Evolutionary conservation across 2,329 filamentous ascomycete genomes (phyloP).

Genomic region (Aspergillus sp.): DNA sequence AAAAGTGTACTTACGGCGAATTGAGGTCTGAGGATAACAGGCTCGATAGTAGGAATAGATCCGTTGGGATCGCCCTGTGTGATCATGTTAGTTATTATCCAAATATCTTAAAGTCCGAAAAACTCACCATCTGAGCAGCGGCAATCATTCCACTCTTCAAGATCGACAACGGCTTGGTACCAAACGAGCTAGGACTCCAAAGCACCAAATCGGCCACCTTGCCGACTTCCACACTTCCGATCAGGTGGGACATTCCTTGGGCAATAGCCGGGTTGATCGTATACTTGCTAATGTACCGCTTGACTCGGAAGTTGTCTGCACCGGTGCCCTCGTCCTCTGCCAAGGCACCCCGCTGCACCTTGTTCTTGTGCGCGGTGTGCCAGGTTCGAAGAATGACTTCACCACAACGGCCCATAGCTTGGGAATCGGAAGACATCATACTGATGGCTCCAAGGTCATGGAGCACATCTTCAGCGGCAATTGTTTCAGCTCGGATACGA

Average conservation of each 20-base stretch:
- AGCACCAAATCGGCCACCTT: conserved; percentile 86
- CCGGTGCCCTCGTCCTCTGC: conserved; percentile 72
- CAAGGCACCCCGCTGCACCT: conserved; percentile 71
- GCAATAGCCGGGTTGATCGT: conserved; percentile 90
- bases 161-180: conserved; percentile 74
- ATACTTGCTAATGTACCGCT: conserved; percentile 91
- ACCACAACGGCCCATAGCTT: conserved; percentile 94
- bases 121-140: conserved; percentile 72
- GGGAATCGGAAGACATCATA: conserved; percentile 95
- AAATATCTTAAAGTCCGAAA: neutral
- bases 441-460: conserved; percentile 92
- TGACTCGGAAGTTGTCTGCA: conserved; percentile 88
- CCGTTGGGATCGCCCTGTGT: conserved; percentile 70
- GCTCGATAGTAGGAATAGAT: conserved; percentile 83
- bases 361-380: conserved; percentile 98
- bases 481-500: conserved; percentile 91
- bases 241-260: conserved; percentile 81
- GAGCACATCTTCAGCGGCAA: conserved; percentile 91
- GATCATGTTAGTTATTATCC: neutral
- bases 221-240: conserved; percentile 82
- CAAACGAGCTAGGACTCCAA: conserved; percentile 83
- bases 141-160: conserved; percentile 86
- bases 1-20: conserved; percentile 53
- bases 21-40: conserved; percentile 78
- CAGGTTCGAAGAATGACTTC: conserved; percentile 91